Base-by-base conservation (phyloP, 805 yeast genomes). In the Teunomyces cretensis region DNA sequence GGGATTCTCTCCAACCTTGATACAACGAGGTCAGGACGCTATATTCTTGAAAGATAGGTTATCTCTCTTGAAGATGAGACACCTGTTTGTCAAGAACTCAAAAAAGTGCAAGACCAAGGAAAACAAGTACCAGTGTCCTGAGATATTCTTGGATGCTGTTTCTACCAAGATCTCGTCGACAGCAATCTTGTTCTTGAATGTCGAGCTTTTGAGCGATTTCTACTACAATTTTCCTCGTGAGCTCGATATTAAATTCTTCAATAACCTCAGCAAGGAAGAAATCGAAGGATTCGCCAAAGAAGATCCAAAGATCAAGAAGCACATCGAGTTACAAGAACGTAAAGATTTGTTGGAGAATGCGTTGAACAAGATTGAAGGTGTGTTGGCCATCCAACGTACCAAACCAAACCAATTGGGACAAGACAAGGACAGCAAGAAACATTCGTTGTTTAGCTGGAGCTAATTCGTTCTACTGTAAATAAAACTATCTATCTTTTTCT, bases 141-240 rank as follows among this genome's bases (percentile, higher is more conserved):
- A 94, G 63, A 79, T 91, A 6, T 95, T 91, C 54, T 72, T 94
- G 61, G 96, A 89, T 60, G 96, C 89, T 2, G 96, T 94, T 3
- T 85, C 94, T 42, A 91, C 89, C 50, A 94, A 94, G 64, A 70
- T 94, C 17, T 88, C 97, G 0, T 86, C 92, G 9, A 94, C 99
- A 0, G 94, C 99, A 0, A 94, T 94, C 3, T 67, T 94, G 49
- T 94, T 94, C 57, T 70, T 94, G 61, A 94, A 94, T 60, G 98
- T 95, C 45, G 99, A 94, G 65, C 72, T 94, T 45, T 72, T 94
- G 50, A 86, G 96, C 53, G 99, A 95, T 65, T 94, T 94, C 60
- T 95, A 92, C 62, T 94, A 95, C 65, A 89, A 90, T 55, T 92
- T 94, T 66, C 98, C 99, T 2, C 78, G 98, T 47, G 97, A 90